Evolutionary conservation across 2,329 filamentous ascomycete genomes (phyloP), one percentile per base, ranked within the genome.

Genomic region (Calonectria pseudoturangicola): DNA sequence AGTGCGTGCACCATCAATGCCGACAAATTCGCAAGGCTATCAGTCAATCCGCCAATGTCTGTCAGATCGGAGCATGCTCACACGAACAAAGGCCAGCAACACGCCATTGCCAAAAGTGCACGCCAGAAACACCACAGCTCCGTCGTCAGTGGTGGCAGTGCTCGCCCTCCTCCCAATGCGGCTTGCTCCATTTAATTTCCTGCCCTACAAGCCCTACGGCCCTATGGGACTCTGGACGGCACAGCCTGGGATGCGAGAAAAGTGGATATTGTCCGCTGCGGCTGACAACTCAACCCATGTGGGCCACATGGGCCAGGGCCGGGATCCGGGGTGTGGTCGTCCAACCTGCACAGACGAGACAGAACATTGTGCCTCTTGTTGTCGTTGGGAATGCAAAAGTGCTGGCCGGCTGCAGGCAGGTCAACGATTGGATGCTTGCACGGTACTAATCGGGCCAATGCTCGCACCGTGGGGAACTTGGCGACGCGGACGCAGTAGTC

Each of bases 151-250:
- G 54, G 66, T 62, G 70, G 70, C 70, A 63, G 70, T 71, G 70
- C 56, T 68, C 1, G 18, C 12, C 25, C 25, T 15, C 65, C 36
- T 54, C 41, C 36, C 13, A 39, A 33, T 50, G 28, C 30, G 12
- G 21, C 21, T 28, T 21, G 30, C 51, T 54, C 69, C 69, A 71
- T 71, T 71, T 71, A 71, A 71, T 71, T 54, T 71, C 69, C 64
- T 71, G 70, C 70, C 65, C 70, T 68, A 65, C 70, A 33, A 58
- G 69, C 70, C 65, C 56, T 68, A 71, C 56, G 64, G 68, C 70
- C 70, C 70, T 71, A 71, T 71, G 56, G 54, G 65, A 71, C 56
- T 66, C 48, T 48, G 27, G 50, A 25, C 62, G 30, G 43, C 66
- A 25, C 66, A 36, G 39, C 65, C 66, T 33, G 43, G 30, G 43